These are phyloP conservation scores for Saccharomyces pastorianus DNA, from an alignment of 1,139 yeast species.

Conservation along the genomic window DNA sequence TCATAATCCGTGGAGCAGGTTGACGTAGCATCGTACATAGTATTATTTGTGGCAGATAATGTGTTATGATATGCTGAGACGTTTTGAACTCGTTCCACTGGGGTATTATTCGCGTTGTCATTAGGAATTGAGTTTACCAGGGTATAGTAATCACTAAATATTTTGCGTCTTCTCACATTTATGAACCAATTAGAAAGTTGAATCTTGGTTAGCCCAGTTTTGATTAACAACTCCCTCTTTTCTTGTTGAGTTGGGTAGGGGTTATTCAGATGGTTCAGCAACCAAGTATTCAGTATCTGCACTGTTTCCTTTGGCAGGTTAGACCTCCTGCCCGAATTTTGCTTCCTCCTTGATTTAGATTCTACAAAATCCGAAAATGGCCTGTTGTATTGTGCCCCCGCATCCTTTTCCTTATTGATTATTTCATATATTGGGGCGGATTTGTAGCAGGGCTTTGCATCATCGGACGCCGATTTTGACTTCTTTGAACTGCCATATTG, in stretches of 20 bases:
- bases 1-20: conserved; percentile 16
- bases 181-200: conserved; percentile 95
- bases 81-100: conserved; percentile 8
- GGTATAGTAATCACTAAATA: conserved; percentile 34
- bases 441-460: background rate
- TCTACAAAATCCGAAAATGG: background rate
- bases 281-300: conserved; percentile 72
- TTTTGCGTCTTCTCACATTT: conserved; percentile 83
- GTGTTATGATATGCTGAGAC: conserved; percentile 2
- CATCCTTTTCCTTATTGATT: background rate
- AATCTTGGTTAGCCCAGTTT: conserved; percentile 82
- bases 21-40: conserved; percentile 9
- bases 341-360: background rate
- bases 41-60: conserved; percentile 5
- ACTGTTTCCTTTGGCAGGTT: conserved; percentile 89
- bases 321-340: conserved; percentile 37
- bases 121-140: conserved; percentile 7
- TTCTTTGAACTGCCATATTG: background rate
- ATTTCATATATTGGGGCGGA: background rate
- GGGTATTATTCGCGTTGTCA: conserved; percentile 11
- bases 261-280: conserved; percentile 73
- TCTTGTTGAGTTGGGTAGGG: conserved; percentile 94
- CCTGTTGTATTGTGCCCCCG: background rate
- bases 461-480: background rate
- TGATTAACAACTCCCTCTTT: conserved; percentile 66